Base-by-base conservation (phyloP, 23 red algal species). In the Gracilaria gracilis region DNA sequence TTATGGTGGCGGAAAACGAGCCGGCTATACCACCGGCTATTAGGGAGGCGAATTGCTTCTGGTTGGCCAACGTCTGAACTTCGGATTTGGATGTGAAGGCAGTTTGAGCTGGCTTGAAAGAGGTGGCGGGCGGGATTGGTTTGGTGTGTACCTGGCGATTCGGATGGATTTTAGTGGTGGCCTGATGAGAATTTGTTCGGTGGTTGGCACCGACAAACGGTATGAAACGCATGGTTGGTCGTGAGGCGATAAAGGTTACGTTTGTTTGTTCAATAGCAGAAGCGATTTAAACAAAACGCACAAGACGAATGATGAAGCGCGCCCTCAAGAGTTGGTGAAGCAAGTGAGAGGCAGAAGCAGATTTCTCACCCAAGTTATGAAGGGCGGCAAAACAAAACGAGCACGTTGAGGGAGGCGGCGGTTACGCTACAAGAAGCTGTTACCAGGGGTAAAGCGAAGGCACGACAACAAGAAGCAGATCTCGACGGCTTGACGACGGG, bases 11-110 rank as follows among this genome's bases (percentile, higher is more conserved):
- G 21, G 97, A 93, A 64, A 99, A 85, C 20, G 97, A 95, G 32
- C 97, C 97, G 23, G 94, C 97, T 31, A 99, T 93, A 32, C 94
- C 97, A 61, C 97, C 97, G 32, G 97, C 97, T 16, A 99, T 71
- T 9, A 99, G 85, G 28, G 97, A 99, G 24, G 97, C 94, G 36
- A 99, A 42, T 79, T 99, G 97, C 85, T 96, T 94, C 55, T 88
- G 82, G 36, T 57, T 54, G 16, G 82, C 74, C 12, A 80, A 64
- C 8, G 72, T 50, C 19, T 77, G 72, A 29, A 77, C 72, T 40
- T 77, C 72, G 38, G 38, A 15, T 49, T 51, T 77, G 38, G 72
- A 25, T 25, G 72, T 25, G 9, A 77, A 49, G 2, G 72, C 40
- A n/a, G 72, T 77, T 23, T 34, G 38, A 16, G 72, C 72, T 3